Evolutionary conservation across 2,329 filamentous ascomycete species (phyloP).

Genomic region (Alternaria postmessia): DNA sequence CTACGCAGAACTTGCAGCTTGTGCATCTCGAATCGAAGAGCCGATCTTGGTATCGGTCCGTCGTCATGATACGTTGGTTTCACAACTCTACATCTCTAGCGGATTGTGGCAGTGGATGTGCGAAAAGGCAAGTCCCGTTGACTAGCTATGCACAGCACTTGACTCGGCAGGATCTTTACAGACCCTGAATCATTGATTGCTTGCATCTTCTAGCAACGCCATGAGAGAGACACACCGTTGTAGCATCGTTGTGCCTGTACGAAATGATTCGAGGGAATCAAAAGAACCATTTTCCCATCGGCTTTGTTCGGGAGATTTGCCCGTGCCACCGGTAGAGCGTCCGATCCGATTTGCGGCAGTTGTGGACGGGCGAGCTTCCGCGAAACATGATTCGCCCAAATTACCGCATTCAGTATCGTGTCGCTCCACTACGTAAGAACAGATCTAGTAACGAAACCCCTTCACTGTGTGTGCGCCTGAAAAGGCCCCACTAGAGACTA

Average conservation of each 20-base stretch:
- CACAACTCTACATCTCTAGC: neutral
- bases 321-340: conserved; percentile 9
- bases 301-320: conserved; percentile 6
- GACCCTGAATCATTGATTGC: conserved; percentile 5
- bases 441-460: neutral
- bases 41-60: conserved; percentile 1
- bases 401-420: conserved; percentile 6
- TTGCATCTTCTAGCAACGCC: neutral
- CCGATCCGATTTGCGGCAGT: conserved; percentile 9
- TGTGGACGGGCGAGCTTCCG: conserved; percentile 1
- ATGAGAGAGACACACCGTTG: neutral
- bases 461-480: neutral
- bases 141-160: neutral
- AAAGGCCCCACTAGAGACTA: neutral
- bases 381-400: conserved; percentile 10
- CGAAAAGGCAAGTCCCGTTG: conserved; percentile 6
- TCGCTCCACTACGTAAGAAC: neutral
- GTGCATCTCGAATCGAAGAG: neutral
- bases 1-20: neutral
- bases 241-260: neutral
- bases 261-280: neutral
- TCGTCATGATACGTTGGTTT: conserved; percentile 1
- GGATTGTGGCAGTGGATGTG: neutral
- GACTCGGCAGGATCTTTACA: conserved; percentile 6
- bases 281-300: neutral